Evolutionary conservation across 2,329 filamentous ascomycete genomes (phyloP).

Genomic region (Pseudogymnoascus sp.): DNA sequence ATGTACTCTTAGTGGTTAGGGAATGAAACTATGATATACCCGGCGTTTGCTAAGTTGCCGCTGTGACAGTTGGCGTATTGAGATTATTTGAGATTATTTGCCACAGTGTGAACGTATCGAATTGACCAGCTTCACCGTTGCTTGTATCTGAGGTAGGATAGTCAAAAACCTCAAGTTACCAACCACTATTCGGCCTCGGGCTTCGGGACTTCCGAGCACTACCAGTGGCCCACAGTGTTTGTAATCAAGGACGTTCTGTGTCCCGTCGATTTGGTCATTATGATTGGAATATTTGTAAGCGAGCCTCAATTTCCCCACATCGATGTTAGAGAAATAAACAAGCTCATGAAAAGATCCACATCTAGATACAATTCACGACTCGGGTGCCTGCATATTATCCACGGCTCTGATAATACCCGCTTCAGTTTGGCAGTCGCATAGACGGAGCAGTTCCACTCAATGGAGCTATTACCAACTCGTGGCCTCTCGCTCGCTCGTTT

Average conservation of each 20-base stretch:
- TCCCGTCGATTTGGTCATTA: background rate
- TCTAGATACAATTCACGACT: background rate
- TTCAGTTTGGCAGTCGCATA: background rate
- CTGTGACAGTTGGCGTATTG: background rate
- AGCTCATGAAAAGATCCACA: background rate
- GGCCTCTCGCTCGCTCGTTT: background rate
- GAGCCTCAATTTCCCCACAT: background rate
- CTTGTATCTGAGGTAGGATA: background rate
- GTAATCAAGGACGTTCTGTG: background rate
- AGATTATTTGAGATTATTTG: background rate
- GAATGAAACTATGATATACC: conserved; percentile 3
- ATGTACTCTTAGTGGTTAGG: conserved; percentile 1
- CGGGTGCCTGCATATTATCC: background rate
- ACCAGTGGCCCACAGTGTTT: background rate
- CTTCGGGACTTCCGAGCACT: background rate
- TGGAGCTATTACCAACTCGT: background rate
- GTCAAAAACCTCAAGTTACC: background rate
- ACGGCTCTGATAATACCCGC: background rate
- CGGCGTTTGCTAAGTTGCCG: background rate
- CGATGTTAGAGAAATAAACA: background rate
- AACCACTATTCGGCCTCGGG: background rate
- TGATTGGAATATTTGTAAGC: background rate
- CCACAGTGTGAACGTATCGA: background rate
- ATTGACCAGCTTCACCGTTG: background rate
- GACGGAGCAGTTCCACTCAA: background rate